Base-by-base conservation (phyloP, 2,329 filamentous ascomycete species). In the Cercospora sesami region DNA sequence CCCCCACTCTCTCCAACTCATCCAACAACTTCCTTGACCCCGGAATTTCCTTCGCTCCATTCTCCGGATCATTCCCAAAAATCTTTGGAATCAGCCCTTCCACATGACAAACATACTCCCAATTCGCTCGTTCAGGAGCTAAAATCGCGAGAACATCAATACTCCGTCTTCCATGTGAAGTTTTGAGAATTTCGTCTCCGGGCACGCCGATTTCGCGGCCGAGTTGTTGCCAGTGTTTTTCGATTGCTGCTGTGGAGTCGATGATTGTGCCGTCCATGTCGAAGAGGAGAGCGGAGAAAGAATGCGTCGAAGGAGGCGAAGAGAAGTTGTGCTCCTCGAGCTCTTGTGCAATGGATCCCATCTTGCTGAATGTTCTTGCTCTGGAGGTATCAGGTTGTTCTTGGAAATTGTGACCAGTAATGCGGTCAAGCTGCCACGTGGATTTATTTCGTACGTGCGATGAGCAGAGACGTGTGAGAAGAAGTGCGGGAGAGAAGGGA, bases 251-350 rank as follows among this genome's bases (percentile, higher is more conserved):
- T 1, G 91, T 94, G 16, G 90, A 93, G 78, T 94, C 91, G 75
- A 94, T 93, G 71, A 94, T 91, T 18, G 91, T 94, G 45, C 91
- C 91, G 77, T 93, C 90, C 89, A 92, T 91, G 77, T 93, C 90
- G 75, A 92, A 90, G 5, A 91, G 83, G 76, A 84, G 73, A 26
- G 82, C 82, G 74, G 80, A 73, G 72, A 82, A 83, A 3, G 73
- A 71, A 63, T 83, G 77, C 2, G 73, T 76, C 63, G 80, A 75
- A 26, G 79, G 63, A 16, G 81, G 79, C 8, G 81, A 79, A 12
- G 81, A 79, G 69, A 84, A 84, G 42, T 74, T 67, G 53, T 79
- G 53, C 53, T 31, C 14, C 53, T 58, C 23, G 26, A 3, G 12
- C 8, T 30, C 26, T 58, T n/a, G 26, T 30, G 53, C 53, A 42